Percentiles rank a stretch among this genome's conserved stretches.
Evolutionary conservation across 305 asterid genomes (phyloP).

Genomic region (Fraxinus angustifolia): DNA sequence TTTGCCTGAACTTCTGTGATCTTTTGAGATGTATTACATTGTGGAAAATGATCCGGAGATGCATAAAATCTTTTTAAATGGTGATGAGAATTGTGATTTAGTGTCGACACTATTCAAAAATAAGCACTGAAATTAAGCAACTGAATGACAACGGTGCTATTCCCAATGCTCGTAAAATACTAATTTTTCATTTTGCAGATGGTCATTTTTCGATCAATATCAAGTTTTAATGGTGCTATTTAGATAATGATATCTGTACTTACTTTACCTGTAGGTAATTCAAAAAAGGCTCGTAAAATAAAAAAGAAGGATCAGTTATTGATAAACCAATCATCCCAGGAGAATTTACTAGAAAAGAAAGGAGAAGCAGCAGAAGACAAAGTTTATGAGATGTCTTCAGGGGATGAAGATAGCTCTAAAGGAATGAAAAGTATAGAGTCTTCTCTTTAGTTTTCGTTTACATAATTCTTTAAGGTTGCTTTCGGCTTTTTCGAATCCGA

Average conservation of each 20-base stretch:
- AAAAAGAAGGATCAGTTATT: constrained; percentile 31
- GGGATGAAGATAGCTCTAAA: constrained; percentile 67
- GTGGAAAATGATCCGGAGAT: not conserved
- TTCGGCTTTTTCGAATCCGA: not conserved
- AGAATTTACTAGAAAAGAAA: constrained; percentile 30
- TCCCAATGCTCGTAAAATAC: constrained; percentile 22
- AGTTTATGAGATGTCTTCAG: constrained; percentile 74
- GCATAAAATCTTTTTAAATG: not conserved
- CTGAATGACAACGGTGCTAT: not conserved
- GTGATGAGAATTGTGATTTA: not conserved
- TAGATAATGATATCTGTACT: not conserved
- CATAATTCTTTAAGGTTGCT: not conserved
- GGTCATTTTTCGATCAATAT: not conserved
- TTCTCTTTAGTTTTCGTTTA: not conserved
- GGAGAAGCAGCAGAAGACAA: constrained; percentile 44
- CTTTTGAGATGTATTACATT: not conserved
- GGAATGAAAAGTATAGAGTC: constrained; percentile 82
- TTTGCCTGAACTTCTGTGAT: not conserved
- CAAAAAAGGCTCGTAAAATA: constrained; percentile 28
- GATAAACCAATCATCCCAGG: constrained; percentile 25
- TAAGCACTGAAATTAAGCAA: not conserved
- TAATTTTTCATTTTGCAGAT: not conserved
- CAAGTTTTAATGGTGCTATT: not conserved
- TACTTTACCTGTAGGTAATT: constrained; percentile 40
- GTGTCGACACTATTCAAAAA: not conserved